Evolutionary conservation across 139 green algal species (phyloP), one percentile per base, ranked within the genome.

Genomic region (Chlamydomonas asymmetrica): DNA sequence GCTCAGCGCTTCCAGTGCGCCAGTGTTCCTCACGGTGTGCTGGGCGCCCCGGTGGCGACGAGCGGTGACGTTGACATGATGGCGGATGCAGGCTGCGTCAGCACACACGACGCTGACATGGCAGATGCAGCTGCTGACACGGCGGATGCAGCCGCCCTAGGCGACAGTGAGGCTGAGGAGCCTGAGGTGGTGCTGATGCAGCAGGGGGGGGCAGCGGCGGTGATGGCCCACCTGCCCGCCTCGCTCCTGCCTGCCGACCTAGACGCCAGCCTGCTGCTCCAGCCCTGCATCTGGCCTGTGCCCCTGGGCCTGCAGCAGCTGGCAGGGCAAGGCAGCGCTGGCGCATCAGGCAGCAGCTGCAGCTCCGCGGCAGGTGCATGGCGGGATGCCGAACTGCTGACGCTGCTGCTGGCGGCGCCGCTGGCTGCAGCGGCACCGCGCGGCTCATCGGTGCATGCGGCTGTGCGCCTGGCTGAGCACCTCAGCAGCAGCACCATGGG

Each of bases 381-480:
- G 8, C 74, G 83, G 0, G 89, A 94, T 38, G 83, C 69, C 0
- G 45, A 74, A 4, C 31, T 88, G 34, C 66, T 87, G 38, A 63
- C 65, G 43, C 78, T 78, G 61, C 66, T 87, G 39, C 34, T 82
- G 23, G 52, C 45, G 16, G 43, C 63, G 48, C 63, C 34, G 29
- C 63, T n/a, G n/a, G n/a, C n/a, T n/a, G n/a, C n/a, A n/a, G n/a
- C n/a, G n/a, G n/a, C n/a, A n/a, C n/a, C n/a, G n/a, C n/a, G n/a
- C n/a, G n/a, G n/a, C n/a, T n/a, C n/a, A n/a, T n/a, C n/a, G n/a
- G n/a, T n/a, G n/a, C n/a, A n/a, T n/a, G n/a, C n/a, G n/a, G n/a
- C n/a, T n/a, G n/a, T n/a, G n/a, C n/a, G n/a, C n/a, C n/a, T n/a
- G n/a, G n/a, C n/a, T n/a, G n/a, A n/a, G n/a, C n/a, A n/a, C n/a